These are phyloP conservation scores for Phytopythium kandeliae DNA, from an alignment of 352 stramenopile species.

Conservation along the genomic window DNA sequence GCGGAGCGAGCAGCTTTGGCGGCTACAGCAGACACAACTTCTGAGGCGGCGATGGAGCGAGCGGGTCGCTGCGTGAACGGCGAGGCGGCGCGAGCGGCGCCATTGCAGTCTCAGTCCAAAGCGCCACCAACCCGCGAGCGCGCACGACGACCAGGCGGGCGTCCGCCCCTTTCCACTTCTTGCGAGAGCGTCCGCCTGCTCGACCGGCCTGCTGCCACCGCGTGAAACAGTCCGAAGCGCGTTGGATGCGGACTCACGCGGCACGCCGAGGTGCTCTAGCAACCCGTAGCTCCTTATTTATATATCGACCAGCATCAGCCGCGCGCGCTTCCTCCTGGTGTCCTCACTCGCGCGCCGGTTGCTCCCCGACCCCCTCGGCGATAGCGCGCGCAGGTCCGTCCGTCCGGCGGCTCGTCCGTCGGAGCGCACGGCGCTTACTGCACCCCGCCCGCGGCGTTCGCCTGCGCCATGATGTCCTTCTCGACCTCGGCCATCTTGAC, in stretches of 20 bases:
- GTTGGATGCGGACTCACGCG: constrained; percentile 4
- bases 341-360: not conserved
- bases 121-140: too few species aligned
- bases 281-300: constrained; percentile 47
- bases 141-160: not conserved
- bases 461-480: constrained; percentile 86
- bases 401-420: not conserved
- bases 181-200: not conserved
- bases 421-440: constrained; percentile 15
- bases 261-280: constrained; percentile 13
- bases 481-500: constrained; percentile 95
- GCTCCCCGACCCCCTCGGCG: not conserved
- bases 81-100: not conserved
- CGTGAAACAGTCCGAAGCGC: not conserved
- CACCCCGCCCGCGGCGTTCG: constrained; percentile 35
- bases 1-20: constrained; percentile 32
- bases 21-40: constrained; percentile 80
- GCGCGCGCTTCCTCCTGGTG: not conserved
- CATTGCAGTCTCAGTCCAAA: too few species aligned
- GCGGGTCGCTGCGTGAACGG: not conserved
- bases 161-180: not conserved
- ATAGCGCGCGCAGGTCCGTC: not conserved
- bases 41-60: constrained; percentile 15
- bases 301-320: constrained; percentile 24
- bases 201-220: constrained; percentile 2